Conservation (phyloP, 1,284 basidiomycete genomes). For the Cryptococcus hybrid region DNA sequence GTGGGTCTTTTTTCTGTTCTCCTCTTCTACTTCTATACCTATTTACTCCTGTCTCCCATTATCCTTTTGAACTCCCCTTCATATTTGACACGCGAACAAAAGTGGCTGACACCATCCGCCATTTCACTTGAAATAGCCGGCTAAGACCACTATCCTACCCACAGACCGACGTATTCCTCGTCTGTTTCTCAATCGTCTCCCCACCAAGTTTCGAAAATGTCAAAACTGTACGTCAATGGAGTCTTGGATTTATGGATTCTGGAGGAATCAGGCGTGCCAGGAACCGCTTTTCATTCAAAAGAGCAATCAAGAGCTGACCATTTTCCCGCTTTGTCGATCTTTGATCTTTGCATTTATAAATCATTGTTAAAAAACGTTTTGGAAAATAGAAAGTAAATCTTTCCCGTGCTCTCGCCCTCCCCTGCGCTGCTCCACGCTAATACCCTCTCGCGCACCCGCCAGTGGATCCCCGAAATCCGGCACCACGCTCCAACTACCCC, state of each 20-base stretch:
- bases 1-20: slow-evolving; percentile 23
- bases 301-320: no score
- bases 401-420: slow-evolving; percentile 48
- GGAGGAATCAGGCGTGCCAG: no score
- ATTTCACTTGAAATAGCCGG: slow-evolving; percentile 59
- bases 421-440: no score
- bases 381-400: slow-evolving; percentile 61
- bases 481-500: slow-evolving; percentile 95
- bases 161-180: slow-evolving; percentile 98
- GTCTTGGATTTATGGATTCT: no score
- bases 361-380: not conserved
- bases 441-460: slow-evolving; percentile 1
- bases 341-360: not conserved
- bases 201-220: slow-evolving; percentile 90
- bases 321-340: not conserved
- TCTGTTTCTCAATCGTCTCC: slow-evolving; percentile 97
- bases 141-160: slow-evolving; percentile 97
- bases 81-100: not conserved
- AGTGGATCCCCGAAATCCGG: slow-evolving; percentile 96
- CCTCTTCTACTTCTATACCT: not conserved
- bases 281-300: no score
- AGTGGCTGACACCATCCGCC: not conserved
- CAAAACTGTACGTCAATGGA: slow-evolving; percentile 51
- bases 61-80: not conserved
- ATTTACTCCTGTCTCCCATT: not conserved